Percentiles rank a stretch among this genome's conserved stretches.
phyloP scores from a whole-genome alignment of 2,329 filamentous ascomycete genomes.

The Grosmannia huntii region DNA sequence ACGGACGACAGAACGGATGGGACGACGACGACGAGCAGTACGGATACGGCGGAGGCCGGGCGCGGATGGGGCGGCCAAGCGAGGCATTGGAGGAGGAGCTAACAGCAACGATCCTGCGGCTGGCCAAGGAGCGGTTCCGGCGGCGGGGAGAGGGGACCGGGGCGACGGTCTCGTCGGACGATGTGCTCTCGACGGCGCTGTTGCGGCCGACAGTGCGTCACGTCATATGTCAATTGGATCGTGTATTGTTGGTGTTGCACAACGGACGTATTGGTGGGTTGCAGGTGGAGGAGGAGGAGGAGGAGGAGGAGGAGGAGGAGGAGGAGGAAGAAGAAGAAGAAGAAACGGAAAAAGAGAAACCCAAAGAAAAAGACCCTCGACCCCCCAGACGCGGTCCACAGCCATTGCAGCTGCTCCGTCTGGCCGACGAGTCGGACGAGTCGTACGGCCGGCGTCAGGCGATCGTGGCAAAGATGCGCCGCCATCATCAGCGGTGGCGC shows the following conservation, averaged over 20 bases:
- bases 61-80: slow-evolving; percentile 13
- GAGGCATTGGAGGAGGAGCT: slow-evolving; percentile 52
- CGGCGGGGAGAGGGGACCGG: too few species aligned
- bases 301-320: neutral
- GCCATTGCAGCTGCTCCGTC: too few species aligned
- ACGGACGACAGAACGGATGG: neutral
- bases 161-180: slow-evolving; percentile 49
- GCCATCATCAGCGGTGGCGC: too few species aligned
- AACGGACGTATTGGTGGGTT: slow-evolving; percentile 45
- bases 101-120: slow-evolving; percentile 49
- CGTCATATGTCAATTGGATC: slow-evolving; percentile 56
- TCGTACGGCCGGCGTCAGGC: neutral
- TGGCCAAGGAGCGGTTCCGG: slow-evolving; percentile 53
- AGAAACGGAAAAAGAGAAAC: too few species aligned
- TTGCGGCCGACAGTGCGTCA: slow-evolving; percentile 58
- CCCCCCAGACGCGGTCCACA: too few species aligned
- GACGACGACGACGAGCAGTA: neutral
- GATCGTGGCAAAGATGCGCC: neutral
- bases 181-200: slow-evolving; percentile 51
- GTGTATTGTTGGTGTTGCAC: slow-evolving; percentile 57
- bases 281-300: slow-evolving; percentile 7
- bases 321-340: slow-evolving; percentile 4
- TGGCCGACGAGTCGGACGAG: neutral
- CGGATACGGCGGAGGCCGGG: slow-evolving; percentile 26
- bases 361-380: too few species aligned